A percentile compares a stretch with the other conserved stretches of the same genome.
Evolutionary conservation across 192 early-diverging fungal species (phyloP).

Genomic region (Backusella parvicylindrica): DNA sequence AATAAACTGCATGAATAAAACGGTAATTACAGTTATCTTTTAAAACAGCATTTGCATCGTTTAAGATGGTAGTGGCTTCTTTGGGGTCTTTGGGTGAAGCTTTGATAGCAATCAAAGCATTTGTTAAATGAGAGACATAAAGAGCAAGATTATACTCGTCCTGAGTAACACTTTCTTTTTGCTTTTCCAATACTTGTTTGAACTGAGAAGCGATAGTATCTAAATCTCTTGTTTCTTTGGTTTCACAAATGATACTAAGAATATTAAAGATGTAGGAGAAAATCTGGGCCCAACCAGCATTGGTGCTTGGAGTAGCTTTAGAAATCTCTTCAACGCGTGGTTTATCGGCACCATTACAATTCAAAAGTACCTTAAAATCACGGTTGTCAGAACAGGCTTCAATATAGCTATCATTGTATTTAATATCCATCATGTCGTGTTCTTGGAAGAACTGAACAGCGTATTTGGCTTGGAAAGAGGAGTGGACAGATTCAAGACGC

Average conservation of each 20-base stretch:
- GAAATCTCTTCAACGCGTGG: constrained; percentile 37
- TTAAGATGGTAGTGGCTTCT: background rate
- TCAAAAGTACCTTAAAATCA: constrained; percentile 63
- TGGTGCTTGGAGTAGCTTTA: constrained; percentile 34
- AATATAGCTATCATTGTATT: constrained; percentile 48
- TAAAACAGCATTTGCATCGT: background rate
- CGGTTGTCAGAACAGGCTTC: constrained; percentile 63
- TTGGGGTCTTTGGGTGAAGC: constrained; percentile 2
- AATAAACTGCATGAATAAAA: background rate
- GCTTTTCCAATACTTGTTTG: background rate
- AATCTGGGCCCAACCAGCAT: constrained; percentile 19
- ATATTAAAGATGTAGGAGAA: constrained; percentile 33
- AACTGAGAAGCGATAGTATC: constrained; percentile 8
- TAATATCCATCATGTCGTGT: constrained; percentile 50
- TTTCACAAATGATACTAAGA: constrained; percentile 25
- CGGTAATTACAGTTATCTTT: constrained; percentile 6
- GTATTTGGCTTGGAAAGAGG: constrained; percentile 44
- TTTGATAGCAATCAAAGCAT: constrained; percentile 14
- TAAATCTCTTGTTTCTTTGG: constrained; percentile 12
- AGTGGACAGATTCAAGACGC: constrained; percentile 58
- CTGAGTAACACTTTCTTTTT: background rate
- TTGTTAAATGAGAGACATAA: constrained; percentile 8
- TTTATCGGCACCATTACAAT: constrained; percentile 40
- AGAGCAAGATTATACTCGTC: constrained; percentile 12
- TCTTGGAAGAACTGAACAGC: constrained; percentile 51